Evolutionary conservation across 257 asterid species (phyloP), one percentile per base, ranked within the genome.

Genomic region (Solanum habrochaites): DNA sequence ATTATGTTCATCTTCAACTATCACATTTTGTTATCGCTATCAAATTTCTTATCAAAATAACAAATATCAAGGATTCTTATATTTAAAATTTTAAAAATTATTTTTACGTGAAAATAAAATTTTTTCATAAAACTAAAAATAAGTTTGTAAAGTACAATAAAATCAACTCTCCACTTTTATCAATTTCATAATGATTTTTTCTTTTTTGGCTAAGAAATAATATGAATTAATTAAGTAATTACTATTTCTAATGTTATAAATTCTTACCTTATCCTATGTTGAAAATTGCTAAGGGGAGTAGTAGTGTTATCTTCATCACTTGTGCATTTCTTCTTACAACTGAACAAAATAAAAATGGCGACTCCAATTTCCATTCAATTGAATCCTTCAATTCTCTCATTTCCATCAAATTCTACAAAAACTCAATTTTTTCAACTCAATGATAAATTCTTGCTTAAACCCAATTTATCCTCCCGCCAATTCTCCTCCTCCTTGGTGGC

Each of bases 381-480:
- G 20, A 81, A 81, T 90, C 85, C 77, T 92, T 84, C 87, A 90
- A 6, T 80, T 89, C 69, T 66, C 78, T 35, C 62, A 15, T 90
- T 72, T 88, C 90, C 78, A 71, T n/a, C 71, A n/a, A 64, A n/a
- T 11, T n/a, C 31, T 84, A 86, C 83, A 85, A 32, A 73, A 39
- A n/a, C 49, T 39, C 85, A 60, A 37, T 73, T 83, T n/a, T 88
- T 86, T 82, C 92, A 87, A 86, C 90, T 94, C 90, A 83, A 86
- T 87, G 90, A 75, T 71, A 89, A 87, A 87, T 45, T 83, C 23
- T 60, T 78, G 16, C 35, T 71, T 74, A 89, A 90, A 42, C 83
- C 83, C 6, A 31, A 78, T 58, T 86, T 80, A 3, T 87, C 85
- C 84, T 92, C 94, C 90, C 94, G 90, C 92, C 95, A 92, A 83